Percentiles rank a stretch among this genome's conserved stretches.
phyloP scores from a whole-genome alignment of 495 filamentous ascomycete genomes.

The Durotheca rogersii region DNA sequence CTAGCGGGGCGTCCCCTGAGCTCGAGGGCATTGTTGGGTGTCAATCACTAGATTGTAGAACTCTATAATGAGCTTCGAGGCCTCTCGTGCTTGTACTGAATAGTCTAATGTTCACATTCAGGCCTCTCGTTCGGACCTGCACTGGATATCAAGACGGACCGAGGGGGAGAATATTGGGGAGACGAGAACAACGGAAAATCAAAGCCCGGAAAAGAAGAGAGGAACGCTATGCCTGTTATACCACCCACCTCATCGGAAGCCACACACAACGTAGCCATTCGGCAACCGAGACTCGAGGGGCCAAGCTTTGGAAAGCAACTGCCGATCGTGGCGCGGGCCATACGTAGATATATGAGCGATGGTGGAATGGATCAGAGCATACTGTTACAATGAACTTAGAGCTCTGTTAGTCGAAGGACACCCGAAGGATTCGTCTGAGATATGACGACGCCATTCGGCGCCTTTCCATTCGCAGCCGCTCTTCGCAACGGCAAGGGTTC shows the following conservation, averaged over 20 bases:
- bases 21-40: constrained; percentile 16
- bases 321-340: constrained; percentile 24
- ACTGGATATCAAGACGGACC: not conserved
- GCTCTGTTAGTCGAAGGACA: constrained; percentile 16
- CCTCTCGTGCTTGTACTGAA: too few relatives aligned
- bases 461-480: constrained; percentile 2
- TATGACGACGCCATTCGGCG: constrained; percentile 20
- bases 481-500: constrained; percentile 11
- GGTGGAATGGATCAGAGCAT: constrained; percentile 6
- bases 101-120: too few relatives aligned
- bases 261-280: too few relatives aligned
- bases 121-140: not conserved
- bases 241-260: too few relatives aligned
- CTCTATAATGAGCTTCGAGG: too few relatives aligned
- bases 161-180: not conserved
- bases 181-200: constrained; percentile 1
- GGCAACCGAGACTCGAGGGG: constrained; percentile 3
- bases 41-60: not conserved
- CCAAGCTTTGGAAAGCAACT: constrained; percentile 11
- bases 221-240: constrained; percentile 13
- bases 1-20: constrained; percentile 12
- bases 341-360: constrained; percentile 11
- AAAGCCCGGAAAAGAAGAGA: constrained; percentile 4
- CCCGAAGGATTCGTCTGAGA: constrained; percentile 13
- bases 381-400: not conserved